A percentile compares a stretch with the other conserved stretches of the same genome.
phyloP scores from a whole-genome alignment of 192 early-diverging fungal genomes.

The Coemansia sp. region DNA sequence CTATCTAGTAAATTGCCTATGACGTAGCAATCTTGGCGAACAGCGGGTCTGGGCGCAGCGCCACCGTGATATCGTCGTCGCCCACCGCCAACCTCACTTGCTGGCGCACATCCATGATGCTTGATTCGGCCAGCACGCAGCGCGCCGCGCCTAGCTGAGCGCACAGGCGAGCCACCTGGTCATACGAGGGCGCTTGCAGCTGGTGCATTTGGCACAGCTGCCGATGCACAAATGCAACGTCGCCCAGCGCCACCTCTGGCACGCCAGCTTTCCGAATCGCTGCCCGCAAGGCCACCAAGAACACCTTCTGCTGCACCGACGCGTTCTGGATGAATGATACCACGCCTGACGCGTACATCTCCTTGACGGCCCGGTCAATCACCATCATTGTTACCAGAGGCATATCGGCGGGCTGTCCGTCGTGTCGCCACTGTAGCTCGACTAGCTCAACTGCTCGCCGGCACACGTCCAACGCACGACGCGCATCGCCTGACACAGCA shows the following conservation, averaged over 20 bases:
- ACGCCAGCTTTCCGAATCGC: slow-evolving; percentile 62
- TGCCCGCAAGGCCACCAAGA: slow-evolving; percentile 68
- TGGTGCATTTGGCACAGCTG: slow-evolving; percentile 66
- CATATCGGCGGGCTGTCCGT: background rate
- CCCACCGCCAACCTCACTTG: slow-evolving; percentile 65
- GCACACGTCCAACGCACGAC: slow-evolving; percentile 93
- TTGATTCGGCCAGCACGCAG: slow-evolving; percentile 61
- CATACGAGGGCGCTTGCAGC: slow-evolving; percentile 56
- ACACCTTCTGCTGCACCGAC: slow-evolving; percentile 83
- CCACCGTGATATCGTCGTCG: slow-evolving; percentile 78
- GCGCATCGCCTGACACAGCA: slow-evolving; percentile 93
- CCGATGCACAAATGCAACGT: slow-evolving; percentile 63
- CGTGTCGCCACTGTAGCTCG: slow-evolving; percentile 40
- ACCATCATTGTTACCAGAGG: slow-evolving; percentile 57
- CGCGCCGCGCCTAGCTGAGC: slow-evolving; percentile 59
- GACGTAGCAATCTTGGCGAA: slow-evolving; percentile 53
- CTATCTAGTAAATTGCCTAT: slow-evolving; percentile 1
- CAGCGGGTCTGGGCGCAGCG: slow-evolving; percentile 60
- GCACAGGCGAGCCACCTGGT: slow-evolving; percentile 62
- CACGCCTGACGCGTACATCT: slow-evolving; percentile 79
- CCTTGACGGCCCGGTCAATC: slow-evolving; percentile 76
- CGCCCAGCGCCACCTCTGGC: slow-evolving; percentile 69
- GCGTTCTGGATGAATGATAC: slow-evolving; percentile 67
- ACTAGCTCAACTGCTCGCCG: slow-evolving; percentile 70
- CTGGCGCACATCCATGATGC: slow-evolving; percentile 63